A percentile compares a stretch with the other conserved stretches of the same genome.
Conservation (phyloP, 1,284 basidiomycete genomes). For the Trichosporon coremiiforme region DNA sequence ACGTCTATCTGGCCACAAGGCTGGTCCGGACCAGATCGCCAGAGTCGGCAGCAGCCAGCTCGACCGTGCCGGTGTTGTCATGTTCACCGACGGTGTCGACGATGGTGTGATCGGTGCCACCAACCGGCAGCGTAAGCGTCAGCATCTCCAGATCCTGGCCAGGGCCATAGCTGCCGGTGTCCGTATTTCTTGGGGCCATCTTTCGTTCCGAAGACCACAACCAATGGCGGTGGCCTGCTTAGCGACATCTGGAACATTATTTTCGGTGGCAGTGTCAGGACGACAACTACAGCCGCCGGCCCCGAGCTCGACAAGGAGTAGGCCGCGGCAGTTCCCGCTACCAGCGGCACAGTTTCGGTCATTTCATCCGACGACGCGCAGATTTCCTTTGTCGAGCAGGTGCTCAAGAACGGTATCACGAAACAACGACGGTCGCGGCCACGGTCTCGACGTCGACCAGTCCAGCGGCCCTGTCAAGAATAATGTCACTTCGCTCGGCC, state of each 20-base stretch:
- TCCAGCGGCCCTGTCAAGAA: not conserved
- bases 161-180: conserved; percentile 12
- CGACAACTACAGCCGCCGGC: not conserved
- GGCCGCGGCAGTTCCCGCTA: conserved; percentile 18
- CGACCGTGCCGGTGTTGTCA: conserved; percentile 14
- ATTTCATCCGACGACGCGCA: not conserved
- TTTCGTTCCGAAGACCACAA: not conserved
- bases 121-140: not conserved
- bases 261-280: no score
- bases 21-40: conserved; percentile 1
- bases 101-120: not conserved
- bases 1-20: not conserved
- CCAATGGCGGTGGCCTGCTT: no score
- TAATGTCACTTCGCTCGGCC: conserved; percentile 27
- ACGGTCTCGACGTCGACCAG: conserved; percentile 13
- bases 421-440: conserved; percentile 25
- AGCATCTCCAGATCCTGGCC: not conserved
- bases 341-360: conserved; percentile 18
- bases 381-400: conserved; percentile 15
- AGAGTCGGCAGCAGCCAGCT: not conserved
- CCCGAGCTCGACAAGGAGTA: conserved; percentile 13
- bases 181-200: conserved; percentile 21
- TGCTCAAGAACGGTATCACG: conserved; percentile 25
- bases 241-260: no score
- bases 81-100: conserved; percentile 21